Base-by-base conservation (phyloP, 2,329 filamentous ascomycete species). In the Exophiala calicioides region DNA sequence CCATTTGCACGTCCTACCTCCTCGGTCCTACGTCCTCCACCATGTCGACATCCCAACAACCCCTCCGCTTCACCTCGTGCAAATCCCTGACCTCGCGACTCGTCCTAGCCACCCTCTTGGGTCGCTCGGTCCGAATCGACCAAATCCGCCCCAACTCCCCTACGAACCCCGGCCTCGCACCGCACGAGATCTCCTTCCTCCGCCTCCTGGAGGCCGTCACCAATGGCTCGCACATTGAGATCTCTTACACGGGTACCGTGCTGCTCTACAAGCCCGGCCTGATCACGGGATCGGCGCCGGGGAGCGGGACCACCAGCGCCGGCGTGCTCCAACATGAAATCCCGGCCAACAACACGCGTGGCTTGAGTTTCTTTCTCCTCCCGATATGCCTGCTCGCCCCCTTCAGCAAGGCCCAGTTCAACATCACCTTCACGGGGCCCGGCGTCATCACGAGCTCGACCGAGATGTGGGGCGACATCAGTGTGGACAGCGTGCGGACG, bases 181-280 rank as follows among this genome's bases (percentile, higher is more conserved):
- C 89, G 37, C 86, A 95, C 73, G 93, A 98, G 71, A 84, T 97
- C 61, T 97, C 93, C 35, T 91, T 98, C 68, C 80, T 98, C 23
- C 90, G 93, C 47, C 86, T 98, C 13, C 84, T 98, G 63, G 93
- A 97, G 68, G 80, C 88, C 58, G 79, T 98, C 61, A 98, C 93
- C 63, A 98, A 98, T 75, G 93, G 93, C 70, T 88, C 87, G 47
- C 84, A 86, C 45, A 89, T 97, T 72, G 90, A 96, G 63, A 95
- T 98, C 59, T 95, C 90, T 8, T 93, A 95, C 72, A 96, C 90
- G 1, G 93, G 93, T 64, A 97, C 93, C 0, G 90, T 89, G 1
- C 80, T 98, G 45, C 85, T 90, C 27, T 98, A 94, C 71, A 86
- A 88, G 57, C 93, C 93, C 0, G 93, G 93, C 26, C 76, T 98